These are phyloP conservation scores for Fabrea salina DNA, from an alignment of 169 alveolate species.

Conservation along the genomic window DNA sequence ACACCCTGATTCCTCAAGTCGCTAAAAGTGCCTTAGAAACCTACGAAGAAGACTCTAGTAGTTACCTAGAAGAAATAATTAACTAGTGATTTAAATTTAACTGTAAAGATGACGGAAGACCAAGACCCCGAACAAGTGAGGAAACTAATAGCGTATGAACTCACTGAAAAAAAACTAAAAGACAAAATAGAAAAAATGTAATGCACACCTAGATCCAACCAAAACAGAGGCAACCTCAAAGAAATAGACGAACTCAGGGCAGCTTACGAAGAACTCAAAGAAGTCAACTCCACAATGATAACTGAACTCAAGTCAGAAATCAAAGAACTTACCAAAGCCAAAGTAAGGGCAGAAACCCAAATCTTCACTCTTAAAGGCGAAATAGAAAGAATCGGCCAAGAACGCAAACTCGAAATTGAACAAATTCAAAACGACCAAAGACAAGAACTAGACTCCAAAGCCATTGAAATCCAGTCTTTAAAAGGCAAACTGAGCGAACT, in stretches of 20 bases:
- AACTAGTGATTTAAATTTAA: no score
- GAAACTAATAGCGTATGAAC: no score
- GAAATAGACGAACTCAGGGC: not conserved
- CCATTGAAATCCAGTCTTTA: conserved; percentile 38
- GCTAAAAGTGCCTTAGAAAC: conserved; percentile 21
- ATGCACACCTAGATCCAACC: not conserved
- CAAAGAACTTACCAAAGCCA: not conserved
- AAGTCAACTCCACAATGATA: not conserved
- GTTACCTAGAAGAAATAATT: no score
- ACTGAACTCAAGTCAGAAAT: not conserved
- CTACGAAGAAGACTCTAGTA: no score
- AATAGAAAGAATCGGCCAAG: not conserved
- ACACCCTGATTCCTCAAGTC: not conserved
- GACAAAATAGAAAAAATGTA: not conserved
- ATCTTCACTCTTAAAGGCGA: not conserved
- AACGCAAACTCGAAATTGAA: not conserved
- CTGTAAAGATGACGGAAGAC: no score
- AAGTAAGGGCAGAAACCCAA: conserved; percentile 10
- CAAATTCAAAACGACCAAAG: conserved; percentile 22
- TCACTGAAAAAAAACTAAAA: not conserved
- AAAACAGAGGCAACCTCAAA: not conserved
- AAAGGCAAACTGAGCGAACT: conserved; percentile 48
- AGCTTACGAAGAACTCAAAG: not conserved
- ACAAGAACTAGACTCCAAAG: conserved; percentile 41
- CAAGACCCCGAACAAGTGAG: no score